phyloP scores from a whole-genome alignment of 495 filamentous ascomycete genomes.

The Daldinia loculata region DNA sequence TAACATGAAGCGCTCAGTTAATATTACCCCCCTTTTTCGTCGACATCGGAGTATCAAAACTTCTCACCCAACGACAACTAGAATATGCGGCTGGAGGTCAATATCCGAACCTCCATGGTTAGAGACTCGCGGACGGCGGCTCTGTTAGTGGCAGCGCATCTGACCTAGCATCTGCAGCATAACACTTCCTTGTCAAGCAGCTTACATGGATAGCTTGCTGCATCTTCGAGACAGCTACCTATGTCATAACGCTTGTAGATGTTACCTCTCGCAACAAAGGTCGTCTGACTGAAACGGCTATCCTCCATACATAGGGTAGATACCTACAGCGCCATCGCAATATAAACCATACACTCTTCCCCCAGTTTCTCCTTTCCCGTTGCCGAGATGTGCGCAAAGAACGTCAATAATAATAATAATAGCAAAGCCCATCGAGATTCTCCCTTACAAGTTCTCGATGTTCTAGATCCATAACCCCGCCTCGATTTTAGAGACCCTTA shows the following conservation, averaged over 20 bases:
- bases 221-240: slow-evolving; percentile 6
- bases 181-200: background rate
- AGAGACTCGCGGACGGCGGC: slow-evolving; percentile 20
- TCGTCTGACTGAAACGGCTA: slow-evolving; percentile 25
- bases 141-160: slow-evolving; percentile 16
- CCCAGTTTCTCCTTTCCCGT: background rate
- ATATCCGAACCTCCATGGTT: slow-evolving; percentile 4
- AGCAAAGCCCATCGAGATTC: background rate
- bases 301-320: background rate
- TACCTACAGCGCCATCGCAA: background rate
- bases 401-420: background rate
- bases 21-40: background rate
- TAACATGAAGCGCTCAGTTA: background rate
- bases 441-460: background rate
- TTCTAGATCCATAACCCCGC: slow-evolving; percentile 21
- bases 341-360: background rate
- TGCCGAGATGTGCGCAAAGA: slow-evolving; percentile 7
- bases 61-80: background rate
- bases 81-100: background rate
- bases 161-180: slow-evolving; percentile 18
- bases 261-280: slow-evolving; percentile 23
- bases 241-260: slow-evolving; percentile 29
- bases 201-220: slow-evolving; percentile 15
- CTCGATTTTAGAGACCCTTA: slow-evolving; percentile 5
- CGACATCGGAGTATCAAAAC: background rate